A percentile compares a stretch with the other conserved stretches of the same genome.
These are phyloP conservation scores for Leptographium flavum DNA, from an alignment of 2,329 filamentous ascomycete species.

Conservation along the genomic window DNA sequence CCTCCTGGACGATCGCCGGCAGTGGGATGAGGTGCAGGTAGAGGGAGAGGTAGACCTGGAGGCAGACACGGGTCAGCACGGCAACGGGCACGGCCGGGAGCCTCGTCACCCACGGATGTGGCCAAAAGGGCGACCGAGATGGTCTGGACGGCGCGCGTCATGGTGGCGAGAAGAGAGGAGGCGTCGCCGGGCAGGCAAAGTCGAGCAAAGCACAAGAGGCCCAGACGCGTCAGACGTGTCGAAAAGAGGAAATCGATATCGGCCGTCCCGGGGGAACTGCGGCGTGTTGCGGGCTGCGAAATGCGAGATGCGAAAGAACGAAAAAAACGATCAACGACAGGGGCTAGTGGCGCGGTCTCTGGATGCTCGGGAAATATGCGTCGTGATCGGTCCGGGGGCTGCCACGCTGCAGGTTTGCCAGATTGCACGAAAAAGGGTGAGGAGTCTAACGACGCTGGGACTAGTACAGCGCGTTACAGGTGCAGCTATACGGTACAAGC, in stretches of 20 bases:
- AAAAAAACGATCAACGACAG: no score
- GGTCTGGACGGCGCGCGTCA: constrained; percentile 91
- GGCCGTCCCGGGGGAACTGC: no score
- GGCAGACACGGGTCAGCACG: no score
- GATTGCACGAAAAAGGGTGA: constrained; percentile 5
- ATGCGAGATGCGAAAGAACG: no score
- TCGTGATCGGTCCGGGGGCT: no score
- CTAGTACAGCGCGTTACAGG: not conserved
- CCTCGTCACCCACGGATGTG: constrained; percentile 56
- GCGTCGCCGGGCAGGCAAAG: not conserved
- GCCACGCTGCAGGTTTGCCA: constrained; percentile 3
- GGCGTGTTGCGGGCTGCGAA: no score
- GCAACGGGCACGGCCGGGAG: not conserved
- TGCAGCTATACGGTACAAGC: no score
- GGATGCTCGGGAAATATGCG: no score
- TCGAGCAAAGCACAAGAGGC: no score
- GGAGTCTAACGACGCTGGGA: not conserved
- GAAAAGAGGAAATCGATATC: no score
- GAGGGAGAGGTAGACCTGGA: constrained; percentile 74
- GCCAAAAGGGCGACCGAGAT: constrained; percentile 77
- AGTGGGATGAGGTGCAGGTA: constrained; percentile 75
- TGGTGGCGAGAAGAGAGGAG: constrained; percentile 28
- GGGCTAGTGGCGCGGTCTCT: no score
- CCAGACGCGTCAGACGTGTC: no score
- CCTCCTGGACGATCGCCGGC: constrained; percentile 60